Evolutionary conservation across 306 rosid species (phyloP).

Genomic region (Fragaria nilgerrensis): DNA sequence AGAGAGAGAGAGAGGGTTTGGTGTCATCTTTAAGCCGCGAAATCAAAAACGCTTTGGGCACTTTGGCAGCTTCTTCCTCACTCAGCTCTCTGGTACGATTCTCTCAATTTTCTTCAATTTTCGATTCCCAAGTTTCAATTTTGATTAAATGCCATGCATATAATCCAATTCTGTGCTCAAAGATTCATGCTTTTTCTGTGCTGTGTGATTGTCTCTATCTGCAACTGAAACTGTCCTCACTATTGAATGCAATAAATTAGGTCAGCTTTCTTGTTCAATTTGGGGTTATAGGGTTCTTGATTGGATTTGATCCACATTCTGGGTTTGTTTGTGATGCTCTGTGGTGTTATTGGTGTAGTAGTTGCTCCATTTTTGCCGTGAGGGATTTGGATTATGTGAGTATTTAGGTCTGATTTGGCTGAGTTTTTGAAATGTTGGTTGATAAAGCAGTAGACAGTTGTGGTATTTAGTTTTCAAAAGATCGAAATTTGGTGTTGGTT

Average conservation of each 20-base stretch:
- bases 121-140: not conserved
- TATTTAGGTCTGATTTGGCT: not conserved
- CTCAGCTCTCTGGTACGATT: constrained; percentile 11
- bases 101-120: not conserved
- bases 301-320: constrained; percentile 2
- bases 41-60: not conserved
- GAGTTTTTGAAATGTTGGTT: not conserved
- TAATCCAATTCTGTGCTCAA: not conserved
- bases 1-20: not conserved
- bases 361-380: not conserved
- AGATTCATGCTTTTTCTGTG: not conserved
- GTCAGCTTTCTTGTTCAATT: constrained; percentile 1
- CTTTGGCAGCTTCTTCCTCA: constrained; percentile 4
- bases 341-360: not conserved
- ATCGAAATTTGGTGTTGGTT: not conserved
- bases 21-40: not conserved
- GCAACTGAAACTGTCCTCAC: not conserved
- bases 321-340: not conserved
- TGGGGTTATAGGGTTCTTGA: constrained; percentile 5
- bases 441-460: not conserved
- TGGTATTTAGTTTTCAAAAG: not conserved
- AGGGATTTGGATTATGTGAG: not conserved
- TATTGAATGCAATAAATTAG: constrained; percentile 12
- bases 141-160: not conserved
- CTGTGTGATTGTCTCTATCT: not conserved